Evolutionary conservation across 306 rosid species (phyloP), one percentile per base, ranked within the genome.

Genomic region (Prunus mume): DNA sequence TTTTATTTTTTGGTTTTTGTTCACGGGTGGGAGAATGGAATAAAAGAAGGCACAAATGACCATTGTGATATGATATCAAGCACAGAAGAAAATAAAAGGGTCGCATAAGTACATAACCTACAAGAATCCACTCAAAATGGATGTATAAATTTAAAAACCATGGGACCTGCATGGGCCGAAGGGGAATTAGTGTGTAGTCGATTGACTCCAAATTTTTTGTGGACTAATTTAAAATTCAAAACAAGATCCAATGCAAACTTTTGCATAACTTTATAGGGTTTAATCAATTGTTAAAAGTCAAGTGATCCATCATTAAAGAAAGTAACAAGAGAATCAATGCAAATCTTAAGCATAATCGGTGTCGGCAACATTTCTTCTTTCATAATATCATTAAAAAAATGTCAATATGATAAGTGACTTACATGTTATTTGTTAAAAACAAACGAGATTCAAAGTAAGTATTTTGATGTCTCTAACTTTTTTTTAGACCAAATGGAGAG

Each of bases 201-300:
- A 46, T 63, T 71, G 82, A 79, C 75, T 66, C 61, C 58, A 77
- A 9, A 51, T 52, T 38, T 25, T 54, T 49, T 30, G 43, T 67
- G 73, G 19, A 75, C 27, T 43, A 65, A 69, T 61, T 79, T 34
- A 65, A 78, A 75, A 72, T 70, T 41, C 61, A 74, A 72, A 77
- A 60, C 62, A 64, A 77, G 81, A 87, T 83, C 87, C 88, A 58
- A 76, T 46, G 88, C 85, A 73, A 80, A 72, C 67, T 83, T 56
- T 77, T 74, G 50, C 74, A 55, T 34, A 25, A 65, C 74, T 79
- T 78, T 60, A 49, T 22, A 63, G n/a, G 68, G 51, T 66, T 60
- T n/a, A 78, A 80, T 61, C 70, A 13, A 50, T 61, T 76, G 72
- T 67, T 7, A 68, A 81, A 79, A 83, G 24, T 22, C 25, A 41